Base-by-base conservation (phyloP, 176 grass and related monocot genomes). In the Aegilops sharonensis region DNA sequence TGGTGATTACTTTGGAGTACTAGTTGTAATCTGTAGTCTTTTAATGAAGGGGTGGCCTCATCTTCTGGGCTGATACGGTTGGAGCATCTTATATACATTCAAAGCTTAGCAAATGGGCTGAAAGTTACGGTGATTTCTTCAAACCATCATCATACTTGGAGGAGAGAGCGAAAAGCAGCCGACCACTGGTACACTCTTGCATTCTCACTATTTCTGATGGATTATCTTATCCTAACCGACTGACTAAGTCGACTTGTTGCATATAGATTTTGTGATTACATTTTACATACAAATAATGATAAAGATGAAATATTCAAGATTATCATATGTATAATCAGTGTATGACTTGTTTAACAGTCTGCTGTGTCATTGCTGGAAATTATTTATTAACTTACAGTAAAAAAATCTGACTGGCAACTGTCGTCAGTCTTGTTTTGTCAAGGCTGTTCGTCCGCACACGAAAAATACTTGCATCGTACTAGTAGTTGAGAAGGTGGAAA, bases 41-140 rank as follows among this genome's bases (percentile, higher is more conserved):
- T 31, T 24, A 17, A 81, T 93, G 85, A 86, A 98, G 95, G 89
- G 95, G 95, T 65, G 95, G 95, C 14, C 88, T 98, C 57, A 30
- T 98, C 34, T 95, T 95, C 80, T 98, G 95, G 93, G 93, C 89
- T 84, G 93, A 98, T 52, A 90, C 93, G 76, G 43, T 98, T 80
- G 93, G 95, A 74, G 89, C 91, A 68, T 77, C 77, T 81, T 93
- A 95, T 56, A 95, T 98, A 85, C 42, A 93, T 84, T 93, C 87
- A 21, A 93, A 85, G 63, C 89, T 98, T 72, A 84, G 79, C 57
- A 92, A 98, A 57, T 95, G 93, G 95, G 56, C 93, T 70, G 89
- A 93, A 87, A 83, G 50, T 12, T 95, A 93, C 79, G 95, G 95
- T 35, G 78, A 69, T 40, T 98, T 95, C 78, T 98, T 95, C 86